Conservation (phyloP, 2,329 filamentous ascomycete species). For the Mollisiaceae sp. region DNA sequence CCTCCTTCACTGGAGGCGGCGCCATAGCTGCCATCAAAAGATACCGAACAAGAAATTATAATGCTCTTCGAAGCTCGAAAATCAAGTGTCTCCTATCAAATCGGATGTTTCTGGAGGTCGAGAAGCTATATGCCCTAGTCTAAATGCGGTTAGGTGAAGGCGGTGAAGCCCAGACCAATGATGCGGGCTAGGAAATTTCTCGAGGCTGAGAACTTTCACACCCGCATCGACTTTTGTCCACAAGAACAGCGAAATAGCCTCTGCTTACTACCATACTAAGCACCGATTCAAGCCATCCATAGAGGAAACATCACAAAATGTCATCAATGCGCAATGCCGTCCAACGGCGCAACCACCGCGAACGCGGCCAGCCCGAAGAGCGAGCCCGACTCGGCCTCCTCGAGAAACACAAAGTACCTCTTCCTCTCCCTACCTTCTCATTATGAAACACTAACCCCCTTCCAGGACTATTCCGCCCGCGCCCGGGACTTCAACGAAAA, state of each 20-base stretch:
- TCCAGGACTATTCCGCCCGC: constrained; percentile 68
- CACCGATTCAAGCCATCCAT: not conserved
- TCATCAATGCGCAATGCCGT: constrained; percentile 69
- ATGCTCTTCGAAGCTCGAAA: not conserved
- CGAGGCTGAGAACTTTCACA: constrained; percentile 25
- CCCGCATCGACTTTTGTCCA: no score
- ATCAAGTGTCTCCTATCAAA: constrained; percentile 1
- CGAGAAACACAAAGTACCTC: constrained; percentile 85
- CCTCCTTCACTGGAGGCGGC: constrained; percentile 31
- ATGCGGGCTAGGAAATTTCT: constrained; percentile 12
- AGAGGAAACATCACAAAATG: constrained; percentile 45
- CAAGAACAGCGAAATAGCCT: no score
- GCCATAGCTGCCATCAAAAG: constrained; percentile 40
- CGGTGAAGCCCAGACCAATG: not conserved
- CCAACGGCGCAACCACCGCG: constrained; percentile 83
- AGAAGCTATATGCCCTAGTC: not conserved
- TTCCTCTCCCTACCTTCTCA: constrained; percentile 13
- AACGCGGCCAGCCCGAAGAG: constrained; percentile 85
- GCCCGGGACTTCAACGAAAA: constrained; percentile 71
- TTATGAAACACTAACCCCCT: constrained; percentile 13
- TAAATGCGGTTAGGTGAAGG: not conserved
- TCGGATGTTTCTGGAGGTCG: constrained; percentile 25
- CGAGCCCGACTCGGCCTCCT: constrained; percentile 87
- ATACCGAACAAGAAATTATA: not conserved
- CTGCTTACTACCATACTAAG: not conserved